phyloP scores from a whole-genome alignment of 2,329 filamentous ascomycete genomes.

The Laburnicola sp. region DNA sequence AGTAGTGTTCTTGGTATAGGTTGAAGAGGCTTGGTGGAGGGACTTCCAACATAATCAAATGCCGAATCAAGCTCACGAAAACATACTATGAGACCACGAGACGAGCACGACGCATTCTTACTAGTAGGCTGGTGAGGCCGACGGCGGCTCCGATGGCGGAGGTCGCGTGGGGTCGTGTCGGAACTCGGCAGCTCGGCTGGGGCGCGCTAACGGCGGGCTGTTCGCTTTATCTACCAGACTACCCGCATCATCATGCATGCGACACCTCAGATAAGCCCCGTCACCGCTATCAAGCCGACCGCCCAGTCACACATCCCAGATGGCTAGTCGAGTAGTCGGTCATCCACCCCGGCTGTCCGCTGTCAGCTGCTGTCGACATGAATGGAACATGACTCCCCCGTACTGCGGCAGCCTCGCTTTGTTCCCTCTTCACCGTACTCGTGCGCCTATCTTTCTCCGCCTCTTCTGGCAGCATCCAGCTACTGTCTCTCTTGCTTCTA shows the following conservation, averaged over 20 bases:
- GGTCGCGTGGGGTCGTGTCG: background rate
- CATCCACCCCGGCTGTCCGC: constrained; percentile 27
- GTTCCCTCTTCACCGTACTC: background rate
- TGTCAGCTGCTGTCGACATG: background rate
- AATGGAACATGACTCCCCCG: constrained; percentile 20
- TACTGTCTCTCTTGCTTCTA: background rate
- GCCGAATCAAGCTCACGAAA: too few relatives aligned
- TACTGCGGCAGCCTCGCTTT: background rate
- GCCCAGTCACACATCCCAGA: constrained; percentile 21
- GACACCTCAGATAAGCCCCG: constrained; percentile 1
- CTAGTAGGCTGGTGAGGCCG: background rate
- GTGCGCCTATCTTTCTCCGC: background rate
- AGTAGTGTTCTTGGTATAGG: too few relatives aligned
- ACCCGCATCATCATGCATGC: constrained; percentile 1
- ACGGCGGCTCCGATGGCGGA: background rate
- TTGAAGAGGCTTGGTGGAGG: too few relatives aligned
- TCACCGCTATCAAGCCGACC: constrained; percentile 20
- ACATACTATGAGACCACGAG: background rate
- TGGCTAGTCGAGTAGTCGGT: constrained; percentile 11
- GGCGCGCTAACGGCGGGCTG: constrained; percentile 27
- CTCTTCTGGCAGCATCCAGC: background rate
- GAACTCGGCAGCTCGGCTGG: background rate
- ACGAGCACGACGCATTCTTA: background rate
- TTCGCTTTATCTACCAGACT: background rate
- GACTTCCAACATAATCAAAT: too few relatives aligned